Conservation (phyloP, 306 rosid genomes). For the Lathyrus sativus region DNA sequence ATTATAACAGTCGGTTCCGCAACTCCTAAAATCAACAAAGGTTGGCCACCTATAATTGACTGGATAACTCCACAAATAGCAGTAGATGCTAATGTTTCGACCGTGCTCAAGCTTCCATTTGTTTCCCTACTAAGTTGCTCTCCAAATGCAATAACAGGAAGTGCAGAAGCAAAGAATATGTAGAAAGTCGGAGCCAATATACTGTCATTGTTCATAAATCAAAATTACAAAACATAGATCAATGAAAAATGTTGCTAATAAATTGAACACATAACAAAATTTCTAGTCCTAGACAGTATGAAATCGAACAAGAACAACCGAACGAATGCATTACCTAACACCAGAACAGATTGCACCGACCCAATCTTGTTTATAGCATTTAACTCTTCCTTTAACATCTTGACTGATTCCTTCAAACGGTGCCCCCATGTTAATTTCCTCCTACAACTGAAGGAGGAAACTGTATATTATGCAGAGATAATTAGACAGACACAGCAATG, state of each 20-base stretch:
- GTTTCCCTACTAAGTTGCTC: slow-evolving; percentile 82
- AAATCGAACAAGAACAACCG: not conserved
- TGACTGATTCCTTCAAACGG: slow-evolving; percentile 65
- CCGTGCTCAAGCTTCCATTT: slow-evolving; percentile 92
- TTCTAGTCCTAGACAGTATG: not conserved
- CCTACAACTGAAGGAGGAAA: slow-evolving; percentile 36
- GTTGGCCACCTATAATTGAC: slow-evolving; percentile 90
- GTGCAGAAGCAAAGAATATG: slow-evolving; percentile 90
- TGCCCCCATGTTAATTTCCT: slow-evolving; percentile 29
- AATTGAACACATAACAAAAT: not conserved
- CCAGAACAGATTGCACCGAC: slow-evolving; percentile 55
- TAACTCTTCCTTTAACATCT: slow-evolving; percentile 74
- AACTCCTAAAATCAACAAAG: slow-evolving; percentile 89
- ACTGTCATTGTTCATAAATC: slow-evolving; percentile 41
- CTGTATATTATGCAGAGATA: not conserved
- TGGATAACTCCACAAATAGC: slow-evolving; percentile 89
- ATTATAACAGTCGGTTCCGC: slow-evolving; percentile 97
- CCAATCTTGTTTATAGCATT: slow-evolving; percentile 87
- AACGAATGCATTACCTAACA: slow-evolving; percentile 47
- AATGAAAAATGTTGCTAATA: slow-evolving; percentile 4
- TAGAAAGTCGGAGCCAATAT: slow-evolving; percentile 88
- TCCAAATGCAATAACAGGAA: slow-evolving; percentile 89
- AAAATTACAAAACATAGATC: not conserved
- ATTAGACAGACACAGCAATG: not conserved
- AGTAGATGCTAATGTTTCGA: slow-evolving; percentile 88